phyloP scores from a whole-genome alignment of 1,284 basidiomycete genomes.

The Ustilago tritici region DNA sequence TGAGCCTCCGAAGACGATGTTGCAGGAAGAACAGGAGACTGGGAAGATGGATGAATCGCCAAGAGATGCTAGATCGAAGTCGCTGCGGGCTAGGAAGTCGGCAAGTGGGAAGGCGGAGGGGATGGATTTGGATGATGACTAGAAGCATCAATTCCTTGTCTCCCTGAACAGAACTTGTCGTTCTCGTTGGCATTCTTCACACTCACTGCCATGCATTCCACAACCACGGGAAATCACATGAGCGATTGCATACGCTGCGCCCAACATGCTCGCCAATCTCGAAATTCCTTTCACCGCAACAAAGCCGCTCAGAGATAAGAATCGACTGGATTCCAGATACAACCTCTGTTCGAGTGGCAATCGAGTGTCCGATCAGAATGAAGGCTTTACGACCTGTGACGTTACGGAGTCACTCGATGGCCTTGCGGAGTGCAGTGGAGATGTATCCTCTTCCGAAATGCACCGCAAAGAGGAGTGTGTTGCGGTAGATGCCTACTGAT shows the following conservation, averaged over 20 bases:
- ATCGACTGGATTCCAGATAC: conserved; percentile 37
- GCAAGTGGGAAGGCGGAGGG: conserved; percentile 13
- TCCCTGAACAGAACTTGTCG: neutral
- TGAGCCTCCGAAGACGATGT: conserved; percentile 22
- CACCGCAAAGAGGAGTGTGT: conserved; percentile 45
- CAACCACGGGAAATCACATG: conserved; percentile 75
- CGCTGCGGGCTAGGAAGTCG: conserved; percentile 33
- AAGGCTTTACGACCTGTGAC: conserved; percentile 46
- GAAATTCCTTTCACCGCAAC: conserved; percentile 74
- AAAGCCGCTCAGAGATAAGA: conserved; percentile 36
- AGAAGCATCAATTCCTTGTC: neutral
- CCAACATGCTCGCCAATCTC: conserved; percentile 83
- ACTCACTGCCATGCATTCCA: too few species aligned
- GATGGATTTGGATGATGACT: conserved; percentile 49
- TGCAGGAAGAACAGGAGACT: conserved; percentile 21
- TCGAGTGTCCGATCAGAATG: conserved; percentile 55
- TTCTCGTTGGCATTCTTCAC: too few species aligned
- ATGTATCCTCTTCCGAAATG: conserved; percentile 46
- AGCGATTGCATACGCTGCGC: conserved; percentile 80
- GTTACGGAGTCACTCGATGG: conserved; percentile 31
- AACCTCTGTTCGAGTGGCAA: conserved; percentile 55
- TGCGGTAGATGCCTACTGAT: conserved; percentile 40
- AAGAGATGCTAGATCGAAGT: conserved; percentile 13
- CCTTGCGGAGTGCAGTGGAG: conserved; percentile 26
- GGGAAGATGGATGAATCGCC: conserved; percentile 7